These are phyloP conservation scores for Chlamydomonas urium DNA, from an alignment of 139 green algal species.

Conservation along the genomic window DNA sequence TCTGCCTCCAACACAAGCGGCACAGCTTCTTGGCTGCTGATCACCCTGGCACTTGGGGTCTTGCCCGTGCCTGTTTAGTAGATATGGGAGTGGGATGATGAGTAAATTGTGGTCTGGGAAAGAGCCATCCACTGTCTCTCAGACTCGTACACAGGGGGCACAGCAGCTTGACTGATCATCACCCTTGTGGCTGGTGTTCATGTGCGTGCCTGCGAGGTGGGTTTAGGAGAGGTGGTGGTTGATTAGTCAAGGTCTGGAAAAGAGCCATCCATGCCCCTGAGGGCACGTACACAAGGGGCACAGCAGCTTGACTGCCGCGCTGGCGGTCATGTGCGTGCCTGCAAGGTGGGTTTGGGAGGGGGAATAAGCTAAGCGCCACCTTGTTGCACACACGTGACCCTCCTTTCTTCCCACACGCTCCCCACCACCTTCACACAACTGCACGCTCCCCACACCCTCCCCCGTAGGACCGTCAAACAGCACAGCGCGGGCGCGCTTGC, in stretches of 20 bases:
- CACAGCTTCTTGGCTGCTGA: conserved; percentile 57
- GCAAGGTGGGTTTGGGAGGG: no score
- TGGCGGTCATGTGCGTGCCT: conserved; percentile 83
- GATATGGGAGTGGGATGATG: no score
- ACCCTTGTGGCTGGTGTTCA: conserved; percentile 55
- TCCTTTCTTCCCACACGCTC: no score
- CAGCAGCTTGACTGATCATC: conserved; percentile 52
- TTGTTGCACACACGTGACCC: no score
- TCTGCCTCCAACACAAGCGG: conserved; percentile 86
- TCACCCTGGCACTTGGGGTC: conserved; percentile 25
- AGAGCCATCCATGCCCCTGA: conserved; percentile 74
- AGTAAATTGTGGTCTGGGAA: no score
- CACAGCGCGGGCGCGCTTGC: conserved; percentile 71
- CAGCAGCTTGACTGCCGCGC: conserved; percentile 57
- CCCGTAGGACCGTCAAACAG: conserved; percentile 73
- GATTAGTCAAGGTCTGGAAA: no score
- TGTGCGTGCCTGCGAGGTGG: conserved; percentile 65
- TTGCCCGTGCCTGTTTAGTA: conserved; percentile 53
- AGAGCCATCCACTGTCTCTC: no score
- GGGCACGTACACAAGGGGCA: conserved; percentile 90
- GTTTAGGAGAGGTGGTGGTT: no score
- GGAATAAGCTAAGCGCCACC: no score
- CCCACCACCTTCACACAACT: no score
- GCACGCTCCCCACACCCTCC: background rate
- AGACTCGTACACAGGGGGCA: conserved; percentile 88